phyloP scores from a whole-genome alignment of 257 asterid genomes.

The Euphrasia confusa region DNA sequence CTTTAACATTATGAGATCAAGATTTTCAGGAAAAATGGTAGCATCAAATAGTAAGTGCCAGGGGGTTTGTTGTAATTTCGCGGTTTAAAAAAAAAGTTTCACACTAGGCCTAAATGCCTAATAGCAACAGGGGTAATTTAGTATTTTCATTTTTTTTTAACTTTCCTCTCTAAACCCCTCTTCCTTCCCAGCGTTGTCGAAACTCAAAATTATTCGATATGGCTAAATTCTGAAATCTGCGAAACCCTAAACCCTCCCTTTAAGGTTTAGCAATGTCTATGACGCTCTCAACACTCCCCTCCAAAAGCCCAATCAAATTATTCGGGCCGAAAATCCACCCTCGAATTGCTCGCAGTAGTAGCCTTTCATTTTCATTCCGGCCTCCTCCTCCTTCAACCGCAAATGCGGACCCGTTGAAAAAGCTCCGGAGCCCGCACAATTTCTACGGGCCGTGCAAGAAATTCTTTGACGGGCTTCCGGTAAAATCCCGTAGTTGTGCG shows the following conservation, averaged over 20 bases:
- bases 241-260: conserved; percentile 11
- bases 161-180: neutral
- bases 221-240: conserved; percentile 25
- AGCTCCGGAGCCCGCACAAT: conserved; percentile 27
- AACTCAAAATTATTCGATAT: conserved; percentile 4
- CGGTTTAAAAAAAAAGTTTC: too few species aligned
- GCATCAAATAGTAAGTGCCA: too few species aligned
- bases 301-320: conserved; percentile 28
- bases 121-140: too few species aligned
- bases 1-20: too few species aligned
- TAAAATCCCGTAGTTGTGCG: conserved; percentile 30
- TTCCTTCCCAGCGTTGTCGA: neutral
- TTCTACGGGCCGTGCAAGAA: conserved; percentile 29
- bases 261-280: conserved; percentile 35
- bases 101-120: too few species aligned
- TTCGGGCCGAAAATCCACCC: conserved; percentile 23
- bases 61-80: too few species aligned
- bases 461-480: conserved; percentile 24
- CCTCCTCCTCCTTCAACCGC: conserved; percentile 18
- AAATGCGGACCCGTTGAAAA: conserved; percentile 24
- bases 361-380: conserved; percentile 19
- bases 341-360: conserved; percentile 20
- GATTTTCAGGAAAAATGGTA: too few species aligned
- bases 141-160: too few species aligned
- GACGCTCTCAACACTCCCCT: conserved; percentile 36